Conservation (phyloP, 768 basidiomycete species). For the Gymnopilus junonius region DNA sequence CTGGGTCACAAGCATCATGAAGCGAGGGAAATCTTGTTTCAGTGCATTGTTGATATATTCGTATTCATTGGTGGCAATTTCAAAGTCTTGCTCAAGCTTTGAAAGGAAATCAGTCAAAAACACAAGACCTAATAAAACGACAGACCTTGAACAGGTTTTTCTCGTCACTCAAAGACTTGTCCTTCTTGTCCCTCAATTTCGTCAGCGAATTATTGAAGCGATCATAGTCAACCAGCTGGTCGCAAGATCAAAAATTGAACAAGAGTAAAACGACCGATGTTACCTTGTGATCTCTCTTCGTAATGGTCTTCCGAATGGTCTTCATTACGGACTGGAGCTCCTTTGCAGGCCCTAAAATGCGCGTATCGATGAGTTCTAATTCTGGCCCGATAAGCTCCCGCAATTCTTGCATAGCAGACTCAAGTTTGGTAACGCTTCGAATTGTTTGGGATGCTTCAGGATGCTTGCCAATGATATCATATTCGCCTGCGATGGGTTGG, state of each 20-base stretch:
- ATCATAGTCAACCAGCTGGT: constrained; percentile 88
- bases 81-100: constrained; percentile 95
- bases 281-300: constrained; percentile 97
- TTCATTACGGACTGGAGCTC: constrained; percentile 89
- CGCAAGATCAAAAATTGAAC: neutral
- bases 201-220: constrained; percentile 95
- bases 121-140: neutral
- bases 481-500: constrained; percentile 74
- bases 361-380: constrained; percentile 89
- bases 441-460: constrained; percentile 81
- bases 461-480: constrained; percentile 76
- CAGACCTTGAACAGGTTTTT: constrained; percentile 93
- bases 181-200: constrained; percentile 97
- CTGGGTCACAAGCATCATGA: constrained; percentile 83
- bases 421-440: constrained; percentile 73
- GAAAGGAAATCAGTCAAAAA: constrained; percentile 20
- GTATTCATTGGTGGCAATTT: constrained; percentile 89
- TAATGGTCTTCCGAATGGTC: constrained; percentile 89
- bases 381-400: constrained; percentile 81
- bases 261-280: neutral
- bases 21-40: constrained; percentile 93
- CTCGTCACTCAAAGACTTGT: constrained; percentile 94
- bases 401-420: constrained; percentile 81
- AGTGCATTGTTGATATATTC: constrained; percentile 89
- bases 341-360: constrained; percentile 85